phyloP scores from a whole-genome alignment of 352 stramenopile genomes.

The Phytopythium boreale region DNA sequence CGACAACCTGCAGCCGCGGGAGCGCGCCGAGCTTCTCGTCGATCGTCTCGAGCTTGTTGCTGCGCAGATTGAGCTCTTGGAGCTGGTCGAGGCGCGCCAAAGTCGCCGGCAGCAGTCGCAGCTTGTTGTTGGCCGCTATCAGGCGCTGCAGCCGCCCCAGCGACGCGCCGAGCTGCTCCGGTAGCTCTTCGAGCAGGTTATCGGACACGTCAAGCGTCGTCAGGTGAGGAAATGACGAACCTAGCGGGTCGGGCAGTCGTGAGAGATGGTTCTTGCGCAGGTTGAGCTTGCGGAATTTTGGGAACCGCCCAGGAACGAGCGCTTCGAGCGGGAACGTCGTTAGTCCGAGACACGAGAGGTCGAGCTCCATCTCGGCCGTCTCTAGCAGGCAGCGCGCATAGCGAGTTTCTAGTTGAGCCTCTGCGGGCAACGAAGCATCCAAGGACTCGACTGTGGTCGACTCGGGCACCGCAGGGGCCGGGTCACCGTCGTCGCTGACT shows the following conservation, averaged over 20 bases:
- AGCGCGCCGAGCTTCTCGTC: conserved; percentile 26
- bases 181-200: conserved; percentile 35
- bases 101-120: conserved; percentile 25
- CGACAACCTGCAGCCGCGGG: conserved; percentile 32
- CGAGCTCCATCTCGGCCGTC: conserved; percentile 34
- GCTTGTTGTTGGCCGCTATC: conserved; percentile 36
- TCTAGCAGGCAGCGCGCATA: conserved; percentile 17
- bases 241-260: conserved; percentile 29
- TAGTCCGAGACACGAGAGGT: conserved; percentile 45
- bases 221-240: conserved; percentile 33
- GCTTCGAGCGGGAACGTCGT: conserved; percentile 29
- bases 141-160: conserved; percentile 43
- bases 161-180: conserved; percentile 23
- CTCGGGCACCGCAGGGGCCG: background rate
- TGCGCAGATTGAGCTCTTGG: conserved; percentile 39
- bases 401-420: conserved; percentile 12
- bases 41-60: conserved; percentile 38
- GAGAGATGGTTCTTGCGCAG: conserved; percentile 40
- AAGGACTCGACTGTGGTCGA: background rate
- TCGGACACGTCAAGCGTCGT: conserved; percentile 33
- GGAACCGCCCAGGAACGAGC: conserved; percentile 23
- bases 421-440: background rate
- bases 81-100: conserved; percentile 29
- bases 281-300: conserved; percentile 41
- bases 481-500: background rate